phyloP scores from a whole-genome alignment of 148 eudicot species.

The Drosera capensis region DNA sequence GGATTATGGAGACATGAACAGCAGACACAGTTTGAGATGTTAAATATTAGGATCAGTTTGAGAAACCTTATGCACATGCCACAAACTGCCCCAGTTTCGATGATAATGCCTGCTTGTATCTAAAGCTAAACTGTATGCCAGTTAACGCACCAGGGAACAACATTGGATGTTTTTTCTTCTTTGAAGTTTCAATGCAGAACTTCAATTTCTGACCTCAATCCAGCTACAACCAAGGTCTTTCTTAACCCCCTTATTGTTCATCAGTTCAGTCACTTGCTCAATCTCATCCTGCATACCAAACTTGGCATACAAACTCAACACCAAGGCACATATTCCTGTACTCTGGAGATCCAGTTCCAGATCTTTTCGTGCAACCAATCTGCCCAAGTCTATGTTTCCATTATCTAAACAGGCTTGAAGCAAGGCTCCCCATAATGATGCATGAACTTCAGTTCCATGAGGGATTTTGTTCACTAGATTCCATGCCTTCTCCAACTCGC shows the following conservation, averaged over 20 bases:
- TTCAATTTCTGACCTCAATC: slow-evolving; percentile 23
- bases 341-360: slow-evolving; percentile 53
- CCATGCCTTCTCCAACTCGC: slow-evolving; percentile 63
- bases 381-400: slow-evolving; percentile 46
- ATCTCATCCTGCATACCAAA: slow-evolving; percentile 52
- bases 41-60: no score
- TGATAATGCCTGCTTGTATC: no score
- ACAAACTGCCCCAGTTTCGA: no score
- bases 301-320: slow-evolving; percentile 50
- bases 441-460: slow-evolving; percentile 7
- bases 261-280: slow-evolving; percentile 28
- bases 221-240: slow-evolving; percentile 59
- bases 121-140: no score
- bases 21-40: no score
- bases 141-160: no score
- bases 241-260: slow-evolving; percentile 41
- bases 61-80: no score
- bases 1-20: no score
- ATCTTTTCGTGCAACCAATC: slow-evolving; percentile 50
- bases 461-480: slow-evolving; percentile 34
- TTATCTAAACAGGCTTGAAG: slow-evolving; percentile 44
- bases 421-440: slow-evolving; percentile 59
- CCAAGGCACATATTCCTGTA: slow-evolving; percentile 40
- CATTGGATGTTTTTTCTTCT: no score
- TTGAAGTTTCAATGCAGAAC: no score